Base-by-base conservation (phyloP, 2,329 filamentous ascomycete genomes). In the Catunica adiposa region DNA sequence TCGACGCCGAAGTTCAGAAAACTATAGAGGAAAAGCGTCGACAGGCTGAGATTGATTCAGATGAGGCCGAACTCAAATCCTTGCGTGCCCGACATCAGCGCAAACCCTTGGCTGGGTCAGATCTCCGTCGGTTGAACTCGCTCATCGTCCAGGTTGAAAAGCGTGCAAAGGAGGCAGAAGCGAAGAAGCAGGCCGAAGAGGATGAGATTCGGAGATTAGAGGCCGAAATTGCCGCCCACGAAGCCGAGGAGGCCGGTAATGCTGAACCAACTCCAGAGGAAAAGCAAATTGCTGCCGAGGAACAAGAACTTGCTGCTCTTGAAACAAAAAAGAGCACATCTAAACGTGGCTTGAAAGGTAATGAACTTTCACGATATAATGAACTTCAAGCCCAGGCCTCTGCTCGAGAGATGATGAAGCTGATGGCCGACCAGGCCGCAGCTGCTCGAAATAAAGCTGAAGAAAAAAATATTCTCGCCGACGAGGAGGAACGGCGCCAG, bases 361-460 rank as follows among this genome's bases (percentile, higher is more conserved):
- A 7, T n/a, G 53, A 56, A n/a, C 48, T 58, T 17, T 51, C n/a
- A 17, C 56, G 56, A 11, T 58, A 56, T 29, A 55, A 58, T 29
- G 53, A 58, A 44, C 50, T 58, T 20, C 46, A 50, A 26, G 53
- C 56, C 11, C 53, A 47, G 3, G 54, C 53, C 23, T 58, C 56
- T n/a, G 52, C 55, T 22, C 56, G 56, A 11, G 56, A 58, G 44
- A 46, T 54, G 25, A 37, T 53, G 34, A 55, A 52, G 14, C 22
- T 56, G 5, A 56, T 58, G 48, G 51, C 47, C 20, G 50, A 55
- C 14, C 53, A 58, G 40, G 53, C 53, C n/a, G 56, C 54, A 17
- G 15, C 23, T 34, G 29, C 29, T 5, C 29, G 17, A 51, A 37
- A 20, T 20, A 56, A 50, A n/a, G n/a, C n/a, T n/a, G 53, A 56